phyloP scores from a whole-genome alignment of 2,329 filamentous ascomycete species.

The Beauveria pseudobassiana region DNA sequence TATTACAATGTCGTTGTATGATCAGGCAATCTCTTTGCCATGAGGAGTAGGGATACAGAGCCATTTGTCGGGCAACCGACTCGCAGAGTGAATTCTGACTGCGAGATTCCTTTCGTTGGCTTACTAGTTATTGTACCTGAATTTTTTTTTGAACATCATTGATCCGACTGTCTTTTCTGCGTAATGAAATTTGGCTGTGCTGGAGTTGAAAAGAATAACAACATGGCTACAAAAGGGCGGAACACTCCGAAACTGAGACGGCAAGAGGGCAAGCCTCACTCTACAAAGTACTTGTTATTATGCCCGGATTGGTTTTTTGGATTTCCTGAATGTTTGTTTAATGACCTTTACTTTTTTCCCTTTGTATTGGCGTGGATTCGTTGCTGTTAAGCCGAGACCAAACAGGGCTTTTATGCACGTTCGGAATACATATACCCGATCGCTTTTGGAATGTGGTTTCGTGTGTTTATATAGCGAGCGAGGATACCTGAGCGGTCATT shows the following conservation, averaged over 20 bases:
- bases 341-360: neutral
- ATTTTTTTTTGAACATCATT: neutral
- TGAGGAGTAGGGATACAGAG: constrained; percentile 1
- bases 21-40: neutral
- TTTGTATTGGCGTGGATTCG: neutral
- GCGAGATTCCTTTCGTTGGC: neutral
- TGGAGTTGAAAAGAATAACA: constrained; percentile 9
- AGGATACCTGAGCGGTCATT: neutral
- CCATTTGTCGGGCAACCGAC: constrained; percentile 5
- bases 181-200: neutral
- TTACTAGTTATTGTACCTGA: neutral
- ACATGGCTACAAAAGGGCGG: constrained; percentile 9
- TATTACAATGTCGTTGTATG: neutral
- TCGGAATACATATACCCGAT: constrained; percentile 15
- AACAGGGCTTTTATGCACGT: constrained; percentile 18
- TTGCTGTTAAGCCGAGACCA: constrained; percentile 16
- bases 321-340: neutral
- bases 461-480: constrained; percentile 7
- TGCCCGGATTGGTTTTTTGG: neutral
- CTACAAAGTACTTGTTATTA: constrained; percentile 2
- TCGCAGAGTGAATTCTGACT: neutral
- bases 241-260: constrained; percentile 13
- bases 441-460: constrained; percentile 1
- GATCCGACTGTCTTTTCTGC: neutral
- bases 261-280: constrained; percentile 12